Base-by-base conservation (phyloP, 1,284 basidiomycete genomes). In the Athelia psychrophila region DNA sequence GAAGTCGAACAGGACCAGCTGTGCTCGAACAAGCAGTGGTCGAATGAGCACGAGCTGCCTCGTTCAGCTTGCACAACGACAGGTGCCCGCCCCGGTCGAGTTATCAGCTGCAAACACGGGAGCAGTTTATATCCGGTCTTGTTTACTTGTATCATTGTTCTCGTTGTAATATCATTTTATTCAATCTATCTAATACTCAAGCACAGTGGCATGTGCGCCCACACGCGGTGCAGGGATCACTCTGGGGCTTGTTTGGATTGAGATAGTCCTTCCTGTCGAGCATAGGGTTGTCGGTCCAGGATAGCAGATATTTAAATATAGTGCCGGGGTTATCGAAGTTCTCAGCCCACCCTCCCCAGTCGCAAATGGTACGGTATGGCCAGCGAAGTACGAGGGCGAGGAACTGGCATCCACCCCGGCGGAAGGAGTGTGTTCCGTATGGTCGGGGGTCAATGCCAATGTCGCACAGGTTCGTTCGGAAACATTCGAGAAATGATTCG, bases 311-410 rank as follows among this genome's bases (percentile, higher is more conserved):
- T 48, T 66, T 65, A 16, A 71, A 60, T 45, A 73, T 72, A 0
- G 67, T 70, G 6, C 20, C 38, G 48, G 68, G 32, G 50, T 64
- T 58, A 0, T 57, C 54, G 48, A 71, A 69, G 19, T 71, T 66
- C 0, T 53, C 61, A 33, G 64, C 65, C 71, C 70, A 72, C 2
- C 70, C 69, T 30, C 68, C 68, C 70, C 69, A 73, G 25, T 70
- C 63, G 53, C 71, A 73, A 42, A 72, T 64, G 6, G 56, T 49
- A 1, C 59, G 51, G 0, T 70, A 50, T 8, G 55, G 38, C 65
- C 65, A 62, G 0, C 56, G 51, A 5, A 46, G 44, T 13, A 57
- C 46, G 2, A 55, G 22, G 3, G 52, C 46, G 25, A 57, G 52
- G 24, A 51, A 67, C 52, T 66, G 65, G 42, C 61, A 64, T 3